A percentile compares a stretch with the other conserved stretches of the same genome.
These are phyloP conservation scores for Anthostomella pinea DNA, from an alignment of 2,329 filamentous ascomycete genomes.

Conservation along the genomic window DNA sequence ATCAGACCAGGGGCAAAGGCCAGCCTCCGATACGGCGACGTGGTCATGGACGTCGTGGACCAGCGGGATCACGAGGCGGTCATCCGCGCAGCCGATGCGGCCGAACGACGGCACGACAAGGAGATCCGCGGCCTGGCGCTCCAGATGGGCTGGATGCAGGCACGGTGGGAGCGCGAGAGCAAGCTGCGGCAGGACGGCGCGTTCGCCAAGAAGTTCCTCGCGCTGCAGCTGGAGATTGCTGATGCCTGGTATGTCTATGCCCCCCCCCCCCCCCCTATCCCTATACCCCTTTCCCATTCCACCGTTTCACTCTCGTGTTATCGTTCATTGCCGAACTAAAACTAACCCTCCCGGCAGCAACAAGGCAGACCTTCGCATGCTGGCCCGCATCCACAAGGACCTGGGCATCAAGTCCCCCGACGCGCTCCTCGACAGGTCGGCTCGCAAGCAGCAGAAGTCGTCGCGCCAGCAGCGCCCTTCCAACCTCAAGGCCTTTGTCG, in stretches of 20 bases:
- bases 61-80: constrained; percentile 42
- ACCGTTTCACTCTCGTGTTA: constrained; percentile 4
- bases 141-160: constrained; percentile 89
- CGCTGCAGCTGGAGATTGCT: constrained; percentile 76
- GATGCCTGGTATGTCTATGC: constrained; percentile 75
- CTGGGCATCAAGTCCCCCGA: constrained; percentile 38
- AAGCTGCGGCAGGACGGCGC: constrained; percentile 76
- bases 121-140: constrained; percentile 80
- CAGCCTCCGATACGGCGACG: constrained; percentile 39
- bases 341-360: constrained; percentile 62
- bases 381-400: constrained; percentile 74
- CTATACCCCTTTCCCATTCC: constrained; percentile 7
- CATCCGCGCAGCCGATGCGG: constrained; percentile 55
- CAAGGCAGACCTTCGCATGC: constrained; percentile 81
- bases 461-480: background rate
- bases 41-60: constrained; percentile 48
- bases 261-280: background rate
- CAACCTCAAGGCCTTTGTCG: constrained; percentile 44
- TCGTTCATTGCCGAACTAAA: no score
- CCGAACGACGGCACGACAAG: constrained; percentile 67
- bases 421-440: constrained; percentile 30
- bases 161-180: constrained; percentile 75
- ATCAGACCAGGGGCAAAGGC: constrained; percentile 25
- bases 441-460: constrained; percentile 27
- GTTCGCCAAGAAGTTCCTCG: constrained; percentile 82